Conservation (phyloP, 768 basidiomycete genomes). For the Tulasnella sp. region DNA sequence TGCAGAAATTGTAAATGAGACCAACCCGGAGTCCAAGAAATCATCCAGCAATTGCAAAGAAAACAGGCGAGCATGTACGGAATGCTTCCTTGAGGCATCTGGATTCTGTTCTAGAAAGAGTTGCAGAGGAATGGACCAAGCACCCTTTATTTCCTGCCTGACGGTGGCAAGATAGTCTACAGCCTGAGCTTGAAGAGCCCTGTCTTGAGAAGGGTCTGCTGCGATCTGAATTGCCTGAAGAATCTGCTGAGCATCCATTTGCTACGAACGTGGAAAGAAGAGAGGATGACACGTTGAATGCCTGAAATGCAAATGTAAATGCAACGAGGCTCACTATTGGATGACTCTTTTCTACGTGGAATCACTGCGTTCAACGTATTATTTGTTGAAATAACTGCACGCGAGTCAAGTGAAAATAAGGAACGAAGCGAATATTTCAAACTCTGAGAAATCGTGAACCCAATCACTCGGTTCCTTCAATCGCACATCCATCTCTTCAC, state of each 20-base stretch:
- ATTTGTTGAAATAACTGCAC: background rate
- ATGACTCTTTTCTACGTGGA: background rate
- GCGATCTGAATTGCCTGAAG: constrained; percentile 69
- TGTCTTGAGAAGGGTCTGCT: constrained; percentile 44
- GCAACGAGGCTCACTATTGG: background rate
- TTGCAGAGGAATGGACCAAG: constrained; percentile 68
- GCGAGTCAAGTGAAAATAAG: background rate
- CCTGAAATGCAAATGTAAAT: background rate
- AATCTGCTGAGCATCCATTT: constrained; percentile 21
- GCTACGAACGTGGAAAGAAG: background rate
- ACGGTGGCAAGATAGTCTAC: constrained; percentile 68
- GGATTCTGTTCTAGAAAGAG: constrained; percentile 52
- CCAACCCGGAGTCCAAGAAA: constrained; percentile 71
- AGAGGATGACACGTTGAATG: background rate
- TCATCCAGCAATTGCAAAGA: constrained; percentile 70
- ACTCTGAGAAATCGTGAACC: constrained; percentile 3
- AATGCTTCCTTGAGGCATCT: constrained; percentile 53
- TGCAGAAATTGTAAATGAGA: constrained; percentile 6
- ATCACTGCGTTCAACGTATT: background rate
- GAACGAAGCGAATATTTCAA: background rate
- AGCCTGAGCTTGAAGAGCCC: constrained; percentile 66
- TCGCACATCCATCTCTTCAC: background rate
- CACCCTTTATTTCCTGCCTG: constrained; percentile 52
- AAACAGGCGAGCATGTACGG: constrained; percentile 63
- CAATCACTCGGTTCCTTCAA: background rate